phyloP scores from a whole-genome alignment of 176 grass and related monocot genomes.

The Carex parvula region DNA sequence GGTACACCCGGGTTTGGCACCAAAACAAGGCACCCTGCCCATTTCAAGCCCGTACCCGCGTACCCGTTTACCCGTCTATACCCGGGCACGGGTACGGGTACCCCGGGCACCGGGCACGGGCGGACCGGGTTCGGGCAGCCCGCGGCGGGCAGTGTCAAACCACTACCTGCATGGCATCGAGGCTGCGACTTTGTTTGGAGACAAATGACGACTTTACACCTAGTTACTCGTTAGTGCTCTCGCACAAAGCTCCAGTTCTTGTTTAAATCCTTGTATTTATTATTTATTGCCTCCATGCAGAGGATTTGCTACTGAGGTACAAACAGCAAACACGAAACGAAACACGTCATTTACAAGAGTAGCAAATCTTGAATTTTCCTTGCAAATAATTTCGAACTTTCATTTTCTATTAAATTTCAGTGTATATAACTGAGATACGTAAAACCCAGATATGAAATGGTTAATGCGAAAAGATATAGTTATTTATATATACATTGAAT shows the following conservation, averaged over 20 bases:
- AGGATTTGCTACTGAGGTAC: neutral
- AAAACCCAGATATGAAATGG: neutral
- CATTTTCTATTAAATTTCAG: neutral
- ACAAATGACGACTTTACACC: conserved; percentile 19
- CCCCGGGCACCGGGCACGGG: too few relatives aligned
- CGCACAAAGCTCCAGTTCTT: conserved; percentile 29
- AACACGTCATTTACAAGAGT: neutral
- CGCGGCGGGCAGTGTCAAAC: too few relatives aligned
- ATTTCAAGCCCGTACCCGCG: too few relatives aligned
- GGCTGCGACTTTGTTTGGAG: neutral
- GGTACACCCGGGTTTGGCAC: too few relatives aligned
- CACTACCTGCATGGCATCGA: conserved; percentile 18
- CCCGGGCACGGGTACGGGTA: too few relatives aligned
- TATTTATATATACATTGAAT: neutral
- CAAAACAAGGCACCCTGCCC: too few relatives aligned
- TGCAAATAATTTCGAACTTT: neutral
- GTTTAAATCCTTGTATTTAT: too few relatives aligned
- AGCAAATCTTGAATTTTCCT: neutral
- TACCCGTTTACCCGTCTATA: too few relatives aligned
- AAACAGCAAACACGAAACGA: neutral
- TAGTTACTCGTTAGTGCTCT: conserved; percentile 46
- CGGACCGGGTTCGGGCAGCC: too few relatives aligned
- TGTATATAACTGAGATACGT: neutral
- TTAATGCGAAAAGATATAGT: neutral
- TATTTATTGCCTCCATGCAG: neutral